Evolutionary conservation across 2,329 filamentous ascomycete species (phyloP).

Genomic region (Tolypocladium capitatum): DNA sequence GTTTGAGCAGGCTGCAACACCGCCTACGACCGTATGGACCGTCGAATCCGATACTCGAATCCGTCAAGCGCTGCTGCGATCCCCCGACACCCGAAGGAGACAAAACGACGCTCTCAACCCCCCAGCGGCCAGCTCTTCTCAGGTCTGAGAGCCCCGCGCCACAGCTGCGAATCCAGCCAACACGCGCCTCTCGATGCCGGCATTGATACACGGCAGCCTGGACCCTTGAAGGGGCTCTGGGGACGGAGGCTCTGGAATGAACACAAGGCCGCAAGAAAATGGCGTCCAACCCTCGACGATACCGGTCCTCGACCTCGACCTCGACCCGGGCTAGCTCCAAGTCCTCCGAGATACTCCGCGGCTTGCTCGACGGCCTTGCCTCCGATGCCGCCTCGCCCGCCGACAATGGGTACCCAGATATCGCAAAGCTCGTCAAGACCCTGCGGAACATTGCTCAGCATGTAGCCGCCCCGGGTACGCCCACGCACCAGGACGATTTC

Average conservation of each 20-base stretch:
- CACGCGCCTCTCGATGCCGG: slow-evolving; percentile 20
- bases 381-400: slow-evolving; percentile 17
- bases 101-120: neutral
- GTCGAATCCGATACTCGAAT: neutral
- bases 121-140: neutral
- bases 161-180: slow-evolving; percentile 8
- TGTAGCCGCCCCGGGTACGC: slow-evolving; percentile 34
- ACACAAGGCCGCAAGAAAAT: slow-evolving; percentile 20
- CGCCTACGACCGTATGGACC: neutral
- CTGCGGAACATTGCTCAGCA: slow-evolving; percentile 55
- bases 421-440: slow-evolving; percentile 35
- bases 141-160: slow-evolving; percentile 13
- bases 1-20: slow-evolving; percentile 15
- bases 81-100: neutral
- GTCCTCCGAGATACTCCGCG: slow-evolving; percentile 44
- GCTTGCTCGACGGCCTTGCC: slow-evolving; percentile 36
- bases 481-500: slow-evolving; percentile 62
- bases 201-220: slow-evolving; percentile 16
- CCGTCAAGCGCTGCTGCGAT: neutral
- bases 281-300: slow-evolving; percentile 40
- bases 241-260: slow-evolving; percentile 10
- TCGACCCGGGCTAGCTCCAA: slow-evolving; percentile 48
- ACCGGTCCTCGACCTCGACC: slow-evolving; percentile 51
- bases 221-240: slow-evolving; percentile 25
- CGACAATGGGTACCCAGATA: slow-evolving; percentile 33